These are phyloP conservation scores for Oryza nivara DNA, from an alignment of 176 grass and related monocot species.

Conservation along the genomic window DNA sequence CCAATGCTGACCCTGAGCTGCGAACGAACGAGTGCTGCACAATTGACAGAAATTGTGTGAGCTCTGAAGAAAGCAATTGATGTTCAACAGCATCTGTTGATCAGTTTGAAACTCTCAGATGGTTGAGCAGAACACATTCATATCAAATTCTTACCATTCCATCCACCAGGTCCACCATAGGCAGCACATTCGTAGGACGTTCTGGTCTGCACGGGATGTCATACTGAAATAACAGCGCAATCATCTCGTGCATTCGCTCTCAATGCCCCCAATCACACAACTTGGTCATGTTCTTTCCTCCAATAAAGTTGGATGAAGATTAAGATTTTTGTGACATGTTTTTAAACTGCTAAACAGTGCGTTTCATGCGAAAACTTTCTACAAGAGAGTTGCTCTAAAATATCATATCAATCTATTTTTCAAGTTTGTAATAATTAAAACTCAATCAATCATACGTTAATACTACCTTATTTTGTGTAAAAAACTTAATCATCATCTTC, in stretches of 20 bases:
- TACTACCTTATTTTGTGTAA: no score
- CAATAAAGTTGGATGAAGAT: no score
- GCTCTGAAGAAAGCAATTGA: conserved; percentile 36
- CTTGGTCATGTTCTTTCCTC: no score
- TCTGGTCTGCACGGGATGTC: conserved; percentile 86
- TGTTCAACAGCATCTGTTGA: background rate
- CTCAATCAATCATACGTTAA: no score
- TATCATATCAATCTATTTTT: no score
- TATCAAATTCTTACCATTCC: conserved; percentile 74
- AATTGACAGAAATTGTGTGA: background rate
- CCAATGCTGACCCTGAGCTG: conserved; percentile 58
- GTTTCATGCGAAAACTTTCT: no score
- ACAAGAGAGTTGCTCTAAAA: no score
- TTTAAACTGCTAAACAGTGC: no score
- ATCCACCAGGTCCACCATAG: conserved; percentile 82
- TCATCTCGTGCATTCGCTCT: background rate
- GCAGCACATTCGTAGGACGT: conserved; percentile 76
- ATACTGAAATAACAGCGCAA: conserved; percentile 62
- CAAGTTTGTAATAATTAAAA: no score
- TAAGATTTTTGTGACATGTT: no score
- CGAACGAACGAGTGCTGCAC: conserved; percentile 58
- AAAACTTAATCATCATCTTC: no score
- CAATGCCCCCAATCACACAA: no score
- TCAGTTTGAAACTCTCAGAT: background rate
- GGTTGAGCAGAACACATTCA: background rate